Base-by-base conservation (phyloP, 805 yeast species). In the Candida corydali region DNA sequence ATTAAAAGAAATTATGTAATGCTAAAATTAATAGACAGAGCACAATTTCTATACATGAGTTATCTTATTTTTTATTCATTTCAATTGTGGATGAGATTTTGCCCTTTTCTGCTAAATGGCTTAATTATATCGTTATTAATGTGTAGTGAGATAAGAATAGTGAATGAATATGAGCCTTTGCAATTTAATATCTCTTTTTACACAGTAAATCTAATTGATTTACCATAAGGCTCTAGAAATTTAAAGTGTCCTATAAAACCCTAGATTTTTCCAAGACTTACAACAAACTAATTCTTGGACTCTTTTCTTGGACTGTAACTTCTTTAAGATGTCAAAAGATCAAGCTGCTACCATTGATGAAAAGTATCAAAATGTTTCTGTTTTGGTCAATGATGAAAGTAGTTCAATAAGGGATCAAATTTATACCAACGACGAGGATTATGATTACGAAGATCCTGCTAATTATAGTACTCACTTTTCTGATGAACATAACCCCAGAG, bases 401-500 rank as follows among this genome's bases (percentile, higher is more conserved):
- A 12, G 18, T 16, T 29, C 32, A 9, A 15, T 12, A 3, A 20
- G 9, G 23, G 24, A 22, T 28, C 26, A 18, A 16, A 4, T 18
- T 3, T 22, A 14, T 23, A 17, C 16, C 14, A 27, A 28, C 9
- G 40, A 37, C 12, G 52, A 46, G 31, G 42, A 36, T 30, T 54
- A 52, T 32, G 51, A 54, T 32, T 47, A 19, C 19, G 55, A 52
- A 16, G 55, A 54, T 34, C 52, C 51, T 17, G 36, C 36, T 15
- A 53, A 52, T 34, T 54, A 54, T 34, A 45, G 45, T 20, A 40
- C 52, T 17, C 29, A 37, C 17, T 61, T 41, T 31, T 50, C 46
- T 17, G 68, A 63, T 42, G 68, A 61, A 28, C 45, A 39, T 40
- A 63, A 63, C 41, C 68, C 69, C 5, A 50, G 40, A 34, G 69